Evolutionary conservation across 1,284 basidiomycete species (phyloP).

Genomic region (Trichosporon ovoides): DNA sequence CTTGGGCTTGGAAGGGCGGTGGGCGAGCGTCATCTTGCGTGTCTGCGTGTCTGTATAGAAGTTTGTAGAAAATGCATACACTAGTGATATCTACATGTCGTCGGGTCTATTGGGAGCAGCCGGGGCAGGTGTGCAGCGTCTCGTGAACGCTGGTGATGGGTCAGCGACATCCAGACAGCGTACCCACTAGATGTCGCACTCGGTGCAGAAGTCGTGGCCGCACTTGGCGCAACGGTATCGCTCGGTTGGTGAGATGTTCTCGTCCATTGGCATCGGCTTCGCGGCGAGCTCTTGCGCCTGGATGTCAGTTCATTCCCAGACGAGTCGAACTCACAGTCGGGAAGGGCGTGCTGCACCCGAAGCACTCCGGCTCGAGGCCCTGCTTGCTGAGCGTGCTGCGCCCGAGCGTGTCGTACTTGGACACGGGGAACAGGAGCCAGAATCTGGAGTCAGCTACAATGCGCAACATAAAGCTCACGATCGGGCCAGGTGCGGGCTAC

Average conservation of each 20-base stretch:
- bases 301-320: not conserved
- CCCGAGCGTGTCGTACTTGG: conserved; percentile 33
- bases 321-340: conserved; percentile 27
- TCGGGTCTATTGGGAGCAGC: conserved; percentile 37
- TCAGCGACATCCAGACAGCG: not conserved
- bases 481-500: conserved; percentile 90
- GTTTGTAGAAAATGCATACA: conserved; percentile 1
- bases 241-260: conserved; percentile 70
- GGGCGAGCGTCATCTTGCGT: no score
- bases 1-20: no score
- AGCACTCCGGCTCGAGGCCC: conserved; percentile 53
- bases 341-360: conserved; percentile 68
- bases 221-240: conserved; percentile 58
- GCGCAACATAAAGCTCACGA: conserved; percentile 59
- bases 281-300: conserved; percentile 18
- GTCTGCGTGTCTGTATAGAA: not conserved
- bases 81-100: no score
- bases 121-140: conserved; percentile 66
- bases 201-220: conserved; percentile 58
- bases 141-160: conserved; percentile 54
- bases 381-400: conserved; percentile 38
- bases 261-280: conserved; percentile 51
- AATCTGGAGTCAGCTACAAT: conserved; percentile 28
- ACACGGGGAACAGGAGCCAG: conserved; percentile 46
- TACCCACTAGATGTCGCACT: conserved; percentile 62